phyloP scores from a whole-genome alignment of 352 stramenopile genomes.

The Phytophthora brassicae region DNA sequence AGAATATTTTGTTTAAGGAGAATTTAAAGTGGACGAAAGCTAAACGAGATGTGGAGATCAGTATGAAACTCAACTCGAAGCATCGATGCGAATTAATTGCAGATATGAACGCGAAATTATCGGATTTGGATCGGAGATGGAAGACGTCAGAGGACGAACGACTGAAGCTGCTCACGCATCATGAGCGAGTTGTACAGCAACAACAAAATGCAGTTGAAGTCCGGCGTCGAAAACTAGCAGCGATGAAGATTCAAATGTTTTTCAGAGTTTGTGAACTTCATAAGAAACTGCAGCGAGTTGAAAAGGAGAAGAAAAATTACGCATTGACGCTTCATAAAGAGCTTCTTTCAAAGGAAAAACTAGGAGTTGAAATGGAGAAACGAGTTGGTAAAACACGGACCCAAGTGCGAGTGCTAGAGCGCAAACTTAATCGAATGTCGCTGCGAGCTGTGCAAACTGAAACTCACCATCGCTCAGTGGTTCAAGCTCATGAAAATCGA shows the following conservation, averaged over 20 bases:
- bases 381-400: slow-evolving; percentile 25
- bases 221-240: slow-evolving; percentile 29
- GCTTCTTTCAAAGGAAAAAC: slow-evolving; percentile 17
- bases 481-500: slow-evolving; percentile 20
- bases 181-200: slow-evolving; percentile 34
- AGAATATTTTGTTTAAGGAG: slow-evolving; percentile 46
- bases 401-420: slow-evolving; percentile 39
- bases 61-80: slow-evolving; percentile 39
- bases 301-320: slow-evolving; percentile 22
- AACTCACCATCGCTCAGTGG: slow-evolving; percentile 5
- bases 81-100: slow-evolving; percentile 32
- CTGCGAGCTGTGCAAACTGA: slow-evolving; percentile 17
- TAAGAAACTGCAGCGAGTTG: slow-evolving; percentile 25
- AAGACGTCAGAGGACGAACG: slow-evolving; percentile 34
- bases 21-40: slow-evolving; percentile 49
- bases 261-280: slow-evolving; percentile 33
- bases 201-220: slow-evolving; percentile 29
- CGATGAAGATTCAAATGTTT: slow-evolving; percentile 45
- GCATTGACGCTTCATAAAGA: slow-evolving; percentile 19
- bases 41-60: slow-evolving; percentile 45
- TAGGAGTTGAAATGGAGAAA: slow-evolving; percentile 21
- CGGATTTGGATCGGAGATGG: slow-evolving; percentile 49
- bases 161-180: slow-evolving; percentile 24
- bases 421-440: slow-evolving; percentile 29
- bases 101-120: slow-evolving; percentile 36